Evolutionary conservation across 768 basidiomycete species (phyloP), one percentile per base, ranked within the genome.

Genomic region (Mycena amicta): DNA sequence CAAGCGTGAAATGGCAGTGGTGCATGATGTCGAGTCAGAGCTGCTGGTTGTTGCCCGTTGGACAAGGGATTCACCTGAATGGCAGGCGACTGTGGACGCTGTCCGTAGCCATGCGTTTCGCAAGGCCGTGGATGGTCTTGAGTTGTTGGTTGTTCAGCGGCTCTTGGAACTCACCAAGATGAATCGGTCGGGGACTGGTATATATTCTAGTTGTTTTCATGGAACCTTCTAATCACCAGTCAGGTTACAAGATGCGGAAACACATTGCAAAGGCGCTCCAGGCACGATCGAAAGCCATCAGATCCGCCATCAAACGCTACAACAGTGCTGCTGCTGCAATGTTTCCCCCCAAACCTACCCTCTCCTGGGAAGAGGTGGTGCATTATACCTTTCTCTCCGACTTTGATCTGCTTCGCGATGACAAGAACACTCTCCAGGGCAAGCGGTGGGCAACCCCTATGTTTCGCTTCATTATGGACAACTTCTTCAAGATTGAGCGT

Each of bases 281-380:
- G 26, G 46, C 46, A 13, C 45, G 64, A 3, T 67, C 64, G 20
- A 51, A 64, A 39, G 64, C 67, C 0, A 62, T 71, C 16, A 22
- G 43, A n/a, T 57, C 53, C 3, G 66, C 67, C 3, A 53, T 69
- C 29, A 53, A 57, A 3, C 22, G 20, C 5, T 68, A 66, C 61
- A 69, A 69, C 33, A 28, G 33, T 3, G 60, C 60, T 11, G 65
- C 65, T 12, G 18, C 37, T 3, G 37, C 23, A 1, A 40, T 61
- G n/a, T 45, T 18, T 2, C 67, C n/a, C 60, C 6, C 41, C 64
- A 47, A 50, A 22, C 60, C 37, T 3, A 13, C 20, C 2, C 55
- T 69, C 4, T 16, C 30, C 12, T 70, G 67, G 66, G 61, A 71
- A 11, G 52, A 68, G 13, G 65, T 72, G 2, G 61, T 70, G 52